These are phyloP conservation scores for Claviceps sorghi DNA, from an alignment of 2,329 filamentous ascomycete genomes.

Conservation along the genomic window DNA sequence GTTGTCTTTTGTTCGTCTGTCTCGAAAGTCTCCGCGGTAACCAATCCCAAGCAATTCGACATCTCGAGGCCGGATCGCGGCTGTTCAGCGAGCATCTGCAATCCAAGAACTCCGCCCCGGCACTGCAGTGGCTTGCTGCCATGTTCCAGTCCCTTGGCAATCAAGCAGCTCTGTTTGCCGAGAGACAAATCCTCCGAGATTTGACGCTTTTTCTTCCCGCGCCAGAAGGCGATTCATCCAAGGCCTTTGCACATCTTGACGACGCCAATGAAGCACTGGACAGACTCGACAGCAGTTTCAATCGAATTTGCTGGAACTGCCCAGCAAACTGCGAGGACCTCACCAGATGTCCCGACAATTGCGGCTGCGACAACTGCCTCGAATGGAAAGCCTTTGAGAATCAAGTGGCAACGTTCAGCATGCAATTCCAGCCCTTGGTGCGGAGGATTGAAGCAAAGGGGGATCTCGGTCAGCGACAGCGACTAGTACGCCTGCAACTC, in stretches of 20 bases:
- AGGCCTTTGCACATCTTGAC: not conserved
- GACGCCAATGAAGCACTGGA: slow-evolving; percentile 3
- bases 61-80: slow-evolving; percentile 1
- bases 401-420: not conserved
- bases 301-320: not conserved
- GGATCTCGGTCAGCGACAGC: not conserved
- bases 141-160: slow-evolving; percentile 3
- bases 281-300: slow-evolving; percentile 1
- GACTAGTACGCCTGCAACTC: not conserved
- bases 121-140: slow-evolving; percentile 1
- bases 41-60: slow-evolving; percentile 2
- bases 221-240: not conserved
- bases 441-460: not conserved
- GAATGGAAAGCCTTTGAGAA: not conserved
- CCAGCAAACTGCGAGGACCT: not conserved
- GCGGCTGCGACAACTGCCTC: not conserved
- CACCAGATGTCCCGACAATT: not conserved
- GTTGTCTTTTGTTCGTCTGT: slow-evolving; percentile 1
- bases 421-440: not conserved
- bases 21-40: slow-evolving; percentile 3
- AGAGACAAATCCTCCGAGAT: not conserved
- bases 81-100: not conserved
- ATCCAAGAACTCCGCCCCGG: not conserved
- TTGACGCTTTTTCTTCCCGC: not conserved
- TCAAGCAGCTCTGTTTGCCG: slow-evolving; percentile 1